phyloP scores from a whole-genome alignment of 371 early-diverging fungal genomes.

The Choanephora cucurbitarum region DNA sequence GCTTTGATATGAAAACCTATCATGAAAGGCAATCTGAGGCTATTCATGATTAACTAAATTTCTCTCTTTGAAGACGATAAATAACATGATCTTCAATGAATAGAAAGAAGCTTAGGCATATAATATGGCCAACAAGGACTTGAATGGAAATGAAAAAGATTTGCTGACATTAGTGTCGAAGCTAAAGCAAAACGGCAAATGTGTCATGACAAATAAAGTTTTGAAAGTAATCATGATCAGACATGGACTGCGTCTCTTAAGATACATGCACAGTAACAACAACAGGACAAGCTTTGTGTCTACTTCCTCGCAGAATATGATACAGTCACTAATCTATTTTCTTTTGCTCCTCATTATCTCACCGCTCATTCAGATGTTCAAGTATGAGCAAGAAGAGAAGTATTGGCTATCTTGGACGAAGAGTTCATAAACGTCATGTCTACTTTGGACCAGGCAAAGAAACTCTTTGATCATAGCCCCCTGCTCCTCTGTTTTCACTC shows the following conservation, averaged over 20 bases:
- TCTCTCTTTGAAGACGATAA: constrained; percentile 16
- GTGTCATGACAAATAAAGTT: constrained; percentile 36
- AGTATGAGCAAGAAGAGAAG: constrained; percentile 51
- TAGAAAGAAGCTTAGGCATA: neutral
- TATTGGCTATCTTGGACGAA: constrained; percentile 49
- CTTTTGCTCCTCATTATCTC: constrained; percentile 18
- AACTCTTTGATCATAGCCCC: constrained; percentile 14
- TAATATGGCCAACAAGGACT: neutral
- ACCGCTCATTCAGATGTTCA: constrained; percentile 45
- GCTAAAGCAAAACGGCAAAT: constrained; percentile 33
- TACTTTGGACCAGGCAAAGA: constrained; percentile 46
- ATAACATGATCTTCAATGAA: constrained; percentile 10
- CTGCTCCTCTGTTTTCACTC: constrained; percentile 9
- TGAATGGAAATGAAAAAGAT: constrained; percentile 50
- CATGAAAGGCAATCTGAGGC: too few species aligned
- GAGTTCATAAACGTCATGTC: constrained; percentile 38
- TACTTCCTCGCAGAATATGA: constrained; percentile 53
- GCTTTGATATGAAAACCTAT: too few species aligned
- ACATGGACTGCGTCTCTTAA: neutral
- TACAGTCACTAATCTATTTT: constrained; percentile 49
- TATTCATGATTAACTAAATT: constrained; percentile 24
- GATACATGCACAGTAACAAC: too few species aligned
- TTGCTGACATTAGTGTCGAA: constrained; percentile 55
- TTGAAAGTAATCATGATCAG: too few species aligned
- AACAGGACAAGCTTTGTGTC: constrained; percentile 28